Conservation (phyloP, 306 rosid species). For the Cucurbita maxima region DNA sequence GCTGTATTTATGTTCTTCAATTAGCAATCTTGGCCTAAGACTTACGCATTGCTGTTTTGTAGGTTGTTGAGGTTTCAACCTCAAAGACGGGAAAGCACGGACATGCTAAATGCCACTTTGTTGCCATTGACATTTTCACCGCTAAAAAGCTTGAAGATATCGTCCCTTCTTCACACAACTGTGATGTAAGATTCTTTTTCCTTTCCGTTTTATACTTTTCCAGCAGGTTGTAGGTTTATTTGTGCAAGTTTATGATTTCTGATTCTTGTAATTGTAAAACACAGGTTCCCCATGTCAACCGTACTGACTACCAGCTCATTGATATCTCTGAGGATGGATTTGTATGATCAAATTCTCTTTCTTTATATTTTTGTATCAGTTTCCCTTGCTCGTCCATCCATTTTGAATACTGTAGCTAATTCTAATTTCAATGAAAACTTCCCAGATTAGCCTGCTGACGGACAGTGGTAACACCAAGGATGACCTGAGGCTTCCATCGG, state of each 20-base stretch:
- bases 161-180: constrained; percentile 95
- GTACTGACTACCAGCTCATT: constrained; percentile 87
- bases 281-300: constrained; percentile 94
- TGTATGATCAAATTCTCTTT: constrained; percentile 28
- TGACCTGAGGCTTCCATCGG: constrained; percentile 91
- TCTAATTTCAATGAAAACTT: neutral
- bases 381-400: neutral
- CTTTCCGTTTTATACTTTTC: neutral
- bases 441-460: constrained; percentile 87
- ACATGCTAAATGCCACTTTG: constrained; percentile 96
- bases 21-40: neutral
- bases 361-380: neutral
- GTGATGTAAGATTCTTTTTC: constrained; percentile 39
- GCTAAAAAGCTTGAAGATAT: constrained; percentile 92
- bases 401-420: neutral
- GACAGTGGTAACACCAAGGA: constrained; percentile 88
- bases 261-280: neutral
- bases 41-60: neutral
- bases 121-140: constrained; percentile 85
- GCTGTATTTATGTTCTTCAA: neutral
- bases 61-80: constrained; percentile 98
- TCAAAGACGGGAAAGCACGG: constrained; percentile 98
- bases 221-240: neutral
- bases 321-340: constrained; percentile 98
- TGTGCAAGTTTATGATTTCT: neutral